Evolutionary conservation across 2,329 filamentous ascomycete genomes (phyloP).

Genomic region (Fusarium bactridioides): DNA sequence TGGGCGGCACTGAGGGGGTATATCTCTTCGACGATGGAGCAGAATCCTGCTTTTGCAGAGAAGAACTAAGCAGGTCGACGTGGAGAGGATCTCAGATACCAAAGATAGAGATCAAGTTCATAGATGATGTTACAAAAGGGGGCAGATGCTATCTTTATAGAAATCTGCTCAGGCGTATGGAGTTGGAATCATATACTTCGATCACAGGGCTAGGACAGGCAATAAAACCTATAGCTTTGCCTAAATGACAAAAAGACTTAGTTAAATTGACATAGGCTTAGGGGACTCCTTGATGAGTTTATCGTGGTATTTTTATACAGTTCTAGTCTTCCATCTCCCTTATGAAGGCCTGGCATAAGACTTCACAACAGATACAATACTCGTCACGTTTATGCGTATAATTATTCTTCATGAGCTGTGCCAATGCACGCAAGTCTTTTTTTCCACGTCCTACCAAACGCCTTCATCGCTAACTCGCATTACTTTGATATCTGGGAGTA

Average conservation of each 20-base stretch:
- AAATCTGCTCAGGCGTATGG: slow-evolving; percentile 26
- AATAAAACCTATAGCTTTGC: not conserved
- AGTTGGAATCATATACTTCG: slow-evolving; percentile 13
- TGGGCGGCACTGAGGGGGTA: slow-evolving; percentile 87
- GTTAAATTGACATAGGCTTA: not conserved
- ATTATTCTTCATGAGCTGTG: slow-evolving; percentile 22
- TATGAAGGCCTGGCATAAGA: no score
- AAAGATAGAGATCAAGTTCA: not conserved
- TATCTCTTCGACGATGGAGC: slow-evolving; percentile 88
- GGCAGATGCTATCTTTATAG: not conserved
- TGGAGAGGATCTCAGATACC: not conserved
- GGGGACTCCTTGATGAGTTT: no score
- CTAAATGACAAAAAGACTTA: not conserved
- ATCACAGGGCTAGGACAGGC: not conserved
- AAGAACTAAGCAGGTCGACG: slow-evolving; percentile 32
- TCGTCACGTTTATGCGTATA: not conserved
- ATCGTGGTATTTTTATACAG: rapidly evolving
- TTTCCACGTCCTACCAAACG: slow-evolving; percentile 34
- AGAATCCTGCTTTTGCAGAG: slow-evolving; percentile 75
- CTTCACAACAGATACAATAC: not conserved
- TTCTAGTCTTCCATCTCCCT: not conserved
- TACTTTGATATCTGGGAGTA: slow-evolving; percentile 10
- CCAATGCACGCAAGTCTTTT: slow-evolving; percentile 3
- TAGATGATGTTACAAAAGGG: not conserved
- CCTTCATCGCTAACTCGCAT: slow-evolving; percentile 25